Conservation (phyloP, 2,329 filamentous ascomycete genomes). For the Ceratocystis eucalypticola region DNA sequence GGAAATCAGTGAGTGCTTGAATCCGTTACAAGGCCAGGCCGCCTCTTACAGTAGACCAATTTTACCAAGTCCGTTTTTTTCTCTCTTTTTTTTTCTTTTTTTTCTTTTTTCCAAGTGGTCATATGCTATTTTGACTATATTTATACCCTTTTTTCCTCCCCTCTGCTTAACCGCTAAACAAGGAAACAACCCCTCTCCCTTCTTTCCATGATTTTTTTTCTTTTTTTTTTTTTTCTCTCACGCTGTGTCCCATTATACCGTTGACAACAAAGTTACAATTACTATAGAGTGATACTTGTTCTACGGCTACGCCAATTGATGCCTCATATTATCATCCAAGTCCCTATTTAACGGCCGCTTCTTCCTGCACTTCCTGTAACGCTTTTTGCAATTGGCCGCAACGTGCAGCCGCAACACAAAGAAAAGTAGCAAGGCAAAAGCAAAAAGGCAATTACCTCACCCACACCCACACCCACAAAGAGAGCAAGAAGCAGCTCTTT, state of each 20-base stretch:
- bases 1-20: neutral
- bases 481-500: constrained; percentile 12
- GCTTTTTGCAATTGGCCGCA: neutral
- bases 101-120: neutral
- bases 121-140: too few species aligned
- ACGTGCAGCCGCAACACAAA: constrained; percentile 4
- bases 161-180: neutral
- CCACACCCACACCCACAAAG: neutral
- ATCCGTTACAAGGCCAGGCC: neutral
- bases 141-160: neutral
- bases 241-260: neutral
- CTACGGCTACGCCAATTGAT: neutral
- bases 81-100: neutral
- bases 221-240: neutral
- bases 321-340: neutral
- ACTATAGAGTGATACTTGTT: neutral
- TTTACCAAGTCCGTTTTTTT: neutral
- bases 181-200: constrained; percentile 5
- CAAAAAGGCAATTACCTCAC: constrained; percentile 10
- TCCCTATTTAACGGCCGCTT: neutral
- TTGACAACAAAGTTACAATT: neutral
- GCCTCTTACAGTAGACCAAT: neutral
- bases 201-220: neutral
- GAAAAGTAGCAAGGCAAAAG: too few species aligned
- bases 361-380: neutral